A percentile compares a stretch with the other conserved stretches of the same genome.
phyloP scores from a whole-genome alignment of 495 filamentous ascomycete genomes.

The Gamarada debralockiae region DNA sequence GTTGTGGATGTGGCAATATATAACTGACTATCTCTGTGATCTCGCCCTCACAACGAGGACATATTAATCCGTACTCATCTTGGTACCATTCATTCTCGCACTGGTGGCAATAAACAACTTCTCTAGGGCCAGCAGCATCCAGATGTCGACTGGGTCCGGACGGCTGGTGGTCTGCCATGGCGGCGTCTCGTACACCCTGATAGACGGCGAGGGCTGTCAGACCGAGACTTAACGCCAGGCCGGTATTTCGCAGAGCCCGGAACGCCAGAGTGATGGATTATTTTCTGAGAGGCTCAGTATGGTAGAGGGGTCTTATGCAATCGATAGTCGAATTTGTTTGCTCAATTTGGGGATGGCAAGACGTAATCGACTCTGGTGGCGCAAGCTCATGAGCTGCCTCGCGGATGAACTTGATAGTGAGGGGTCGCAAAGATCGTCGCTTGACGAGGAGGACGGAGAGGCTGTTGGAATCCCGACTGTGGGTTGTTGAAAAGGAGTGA shows the following conservation, averaged over 20 bases:
- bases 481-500: no score
- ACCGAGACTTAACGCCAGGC: conserved; percentile 46
- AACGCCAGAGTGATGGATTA: conserved; percentile 37
- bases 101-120: conserved; percentile 77
- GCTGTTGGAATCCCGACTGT: no score
- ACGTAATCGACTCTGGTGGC: conserved; percentile 6
- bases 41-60: conserved; percentile 75
- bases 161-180: conserved; percentile 27
- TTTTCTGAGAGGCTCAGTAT: background rate
- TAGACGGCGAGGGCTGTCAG: conserved; percentile 43
- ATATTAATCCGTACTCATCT: conserved; percentile 61
- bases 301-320: background rate
- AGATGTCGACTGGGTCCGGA: conserved; percentile 19
- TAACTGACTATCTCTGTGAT: conserved; percentile 76
- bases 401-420: background rate
- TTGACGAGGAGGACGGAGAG: background rate
- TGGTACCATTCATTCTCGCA: conserved; percentile 78
- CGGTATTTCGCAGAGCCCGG: conserved; percentile 40
- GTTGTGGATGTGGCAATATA: background rate
- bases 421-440: background rate
- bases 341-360: conserved; percentile 1
- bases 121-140: conserved; percentile 43
- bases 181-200: conserved; percentile 35
- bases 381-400: background rate
- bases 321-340: background rate